Evolutionary conservation across 2,329 filamentous ascomycete genomes (phyloP).

Genomic region (Pyrenochaeta sp.): DNA sequence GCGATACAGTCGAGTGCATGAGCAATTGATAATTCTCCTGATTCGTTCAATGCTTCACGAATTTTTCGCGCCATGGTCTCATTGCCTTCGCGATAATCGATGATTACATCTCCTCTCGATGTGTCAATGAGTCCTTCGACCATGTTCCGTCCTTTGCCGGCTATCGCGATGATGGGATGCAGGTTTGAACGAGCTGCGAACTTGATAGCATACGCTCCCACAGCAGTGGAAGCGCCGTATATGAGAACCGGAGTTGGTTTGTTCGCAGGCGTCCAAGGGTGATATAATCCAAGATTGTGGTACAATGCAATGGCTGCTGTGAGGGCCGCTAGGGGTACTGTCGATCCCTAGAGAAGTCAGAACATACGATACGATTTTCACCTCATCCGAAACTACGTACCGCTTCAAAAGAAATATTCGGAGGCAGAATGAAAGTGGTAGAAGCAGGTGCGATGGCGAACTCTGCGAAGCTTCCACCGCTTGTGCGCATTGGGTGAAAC

Average conservation of each 20-base stretch:
- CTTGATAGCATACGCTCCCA: slow-evolving; percentile 46
- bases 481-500: slow-evolving; percentile 58
- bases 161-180: slow-evolving; percentile 47
- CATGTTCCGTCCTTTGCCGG: slow-evolving; percentile 37
- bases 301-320: slow-evolving; percentile 53
- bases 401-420: slow-evolving; percentile 55
- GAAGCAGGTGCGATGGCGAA: slow-evolving; percentile 62
- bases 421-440: slow-evolving; percentile 63
- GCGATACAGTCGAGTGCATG: slow-evolving; percentile 2
- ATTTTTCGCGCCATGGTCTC: slow-evolving; percentile 33
- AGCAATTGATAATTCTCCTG: slow-evolving; percentile 1
- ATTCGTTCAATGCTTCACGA: not conserved
- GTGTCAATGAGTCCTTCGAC: slow-evolving; percentile 43
- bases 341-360: slow-evolving; percentile 39
- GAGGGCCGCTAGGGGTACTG: slow-evolving; percentile 52
- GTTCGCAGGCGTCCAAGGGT: slow-evolving; percentile 40
- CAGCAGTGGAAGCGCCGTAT: slow-evolving; percentile 44
- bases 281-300: slow-evolving; percentile 46
- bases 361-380: slow-evolving; percentile 49
- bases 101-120: slow-evolving; percentile 43
- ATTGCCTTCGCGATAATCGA: slow-evolving; percentile 63
- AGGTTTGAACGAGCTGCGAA: slow-evolving; percentile 43
- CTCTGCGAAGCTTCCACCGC: slow-evolving; percentile 63
- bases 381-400: slow-evolving; percentile 26
- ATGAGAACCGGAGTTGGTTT: slow-evolving; percentile 33